These are phyloP conservation scores for apple (Malus domestica) DNA, from an alignment of 306 rosid species.

Conservation along the genomic window DNA sequence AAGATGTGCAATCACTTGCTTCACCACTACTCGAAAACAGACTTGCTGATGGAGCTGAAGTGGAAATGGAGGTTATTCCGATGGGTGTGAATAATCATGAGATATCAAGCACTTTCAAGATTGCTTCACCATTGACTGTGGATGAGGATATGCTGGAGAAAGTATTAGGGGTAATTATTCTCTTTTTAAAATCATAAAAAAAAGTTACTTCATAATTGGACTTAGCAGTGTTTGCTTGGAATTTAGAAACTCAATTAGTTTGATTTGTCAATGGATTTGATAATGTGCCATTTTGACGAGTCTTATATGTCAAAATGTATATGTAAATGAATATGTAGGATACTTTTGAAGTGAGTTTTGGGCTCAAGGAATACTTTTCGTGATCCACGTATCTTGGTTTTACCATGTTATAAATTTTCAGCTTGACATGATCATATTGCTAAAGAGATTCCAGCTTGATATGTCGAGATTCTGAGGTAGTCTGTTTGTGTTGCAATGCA, in stretches of 20 bases:
- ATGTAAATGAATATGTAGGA: neutral
- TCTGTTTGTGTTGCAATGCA: conserved; percentile 28
- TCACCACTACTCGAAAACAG: conserved; percentile 81
- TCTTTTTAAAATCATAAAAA: neutral
- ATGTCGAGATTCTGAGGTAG: neutral
- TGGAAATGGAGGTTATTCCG: conserved; percentile 97
- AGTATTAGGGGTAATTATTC: conserved; percentile 84
- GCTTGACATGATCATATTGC: neutral
- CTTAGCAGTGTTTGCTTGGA: neutral
- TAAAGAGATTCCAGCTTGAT: neutral
- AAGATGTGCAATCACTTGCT: conserved; percentile 62
- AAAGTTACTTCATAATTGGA: neutral
- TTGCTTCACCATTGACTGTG: conserved; percentile 59
- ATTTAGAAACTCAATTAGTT: neutral
- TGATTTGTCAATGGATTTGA: neutral
- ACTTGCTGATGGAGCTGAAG: conserved; percentile 80
- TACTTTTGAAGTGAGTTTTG: neutral
- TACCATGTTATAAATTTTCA: neutral
- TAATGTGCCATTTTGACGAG: neutral
- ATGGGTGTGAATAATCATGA: conserved; percentile 70
- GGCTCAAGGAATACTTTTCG: neutral
- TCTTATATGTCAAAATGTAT: neutral
- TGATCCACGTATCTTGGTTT: neutral
- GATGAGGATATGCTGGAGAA: conserved; percentile 93
- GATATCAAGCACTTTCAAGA: conserved; percentile 60